A percentile compares a stretch with the other conserved stretches of the same genome.
Evolutionary conservation across 306 rosid species (phyloP).

Genomic region (Dalbergia oliveri): DNA sequence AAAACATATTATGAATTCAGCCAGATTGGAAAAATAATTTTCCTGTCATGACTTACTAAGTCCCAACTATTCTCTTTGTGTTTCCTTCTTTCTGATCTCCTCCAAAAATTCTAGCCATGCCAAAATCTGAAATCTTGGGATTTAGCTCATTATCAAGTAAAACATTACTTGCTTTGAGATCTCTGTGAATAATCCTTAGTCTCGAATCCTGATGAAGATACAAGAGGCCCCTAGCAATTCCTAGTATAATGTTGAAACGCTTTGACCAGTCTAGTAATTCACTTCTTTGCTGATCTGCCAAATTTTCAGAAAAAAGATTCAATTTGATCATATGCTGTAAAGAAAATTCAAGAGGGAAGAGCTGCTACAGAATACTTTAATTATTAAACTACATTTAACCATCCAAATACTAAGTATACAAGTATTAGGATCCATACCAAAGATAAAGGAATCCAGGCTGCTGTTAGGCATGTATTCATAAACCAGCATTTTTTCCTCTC

Average conservation of each 20-base stretch:
- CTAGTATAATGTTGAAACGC: slow-evolving; percentile 61
- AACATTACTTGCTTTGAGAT: slow-evolving; percentile 72
- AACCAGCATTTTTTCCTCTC: slow-evolving; percentile 54
- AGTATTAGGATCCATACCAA: slow-evolving; percentile 46
- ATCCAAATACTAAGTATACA: neutral
- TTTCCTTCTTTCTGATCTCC: slow-evolving; percentile 69
- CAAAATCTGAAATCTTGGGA: slow-evolving; percentile 81
- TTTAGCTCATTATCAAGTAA: slow-evolving; percentile 67
- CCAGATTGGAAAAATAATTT: neutral
- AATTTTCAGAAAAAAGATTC: neutral
- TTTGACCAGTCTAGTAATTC: slow-evolving; percentile 58
- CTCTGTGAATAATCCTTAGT: slow-evolving; percentile 68
- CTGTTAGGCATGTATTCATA: slow-evolving; percentile 58
- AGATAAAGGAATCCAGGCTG: slow-evolving; percentile 60
- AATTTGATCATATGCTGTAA: neutral
- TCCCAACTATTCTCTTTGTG: slow-evolving; percentile 73
- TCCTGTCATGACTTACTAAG: slow-evolving; percentile 58
- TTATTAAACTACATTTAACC: slow-evolving; percentile 2
- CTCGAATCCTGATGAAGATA: slow-evolving; percentile 77
- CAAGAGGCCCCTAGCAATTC: slow-evolving; percentile 66
- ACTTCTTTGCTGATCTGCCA: slow-evolving; percentile 53
- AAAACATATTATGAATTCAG: neutral
- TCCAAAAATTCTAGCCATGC: slow-evolving; percentile 70
- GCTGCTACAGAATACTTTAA: neutral
- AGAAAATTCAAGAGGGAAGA: neutral